Base-by-base conservation (phyloP, 1,284 basidiomycete genomes). In the Rhizoctonia solani region DNA sequence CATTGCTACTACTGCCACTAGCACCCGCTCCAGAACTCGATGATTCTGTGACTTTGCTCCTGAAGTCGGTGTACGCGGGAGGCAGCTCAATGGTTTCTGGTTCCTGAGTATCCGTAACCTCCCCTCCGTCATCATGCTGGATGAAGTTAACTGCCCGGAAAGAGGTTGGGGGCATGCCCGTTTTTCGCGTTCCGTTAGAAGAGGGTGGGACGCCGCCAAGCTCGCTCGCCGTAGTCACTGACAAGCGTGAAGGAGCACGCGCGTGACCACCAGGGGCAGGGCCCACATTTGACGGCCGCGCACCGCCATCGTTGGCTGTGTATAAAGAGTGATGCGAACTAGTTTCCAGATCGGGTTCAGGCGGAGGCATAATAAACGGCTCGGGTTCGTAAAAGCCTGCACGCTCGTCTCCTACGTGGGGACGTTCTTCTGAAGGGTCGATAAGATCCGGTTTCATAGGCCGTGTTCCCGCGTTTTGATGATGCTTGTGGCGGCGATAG, bases 81-180 rank as follows among this genome's bases (percentile, higher is more conserved):
- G 89, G 89, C 52, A 92, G 80, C 77, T 92, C 89, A 42, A 92
- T 88, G 16, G 72, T 78, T 6, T 80, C 81, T 1, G 75, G 77
- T 47, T 75, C 66, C 66, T 74, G 68, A 46, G 74, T 67, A 32
- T 73, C 76, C 37, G 80, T 37, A 9, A 55, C 47, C 4, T 83
- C 83, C 0, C 89, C 89, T 0, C 86, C 89, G 73, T 92, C 89
- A 69, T 92, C 89, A 72, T 92, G 89, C 76, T 91, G 90, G 58
- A 92, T 83, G 72, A 90, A 83, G 73, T 92, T 92, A 47, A 92
- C 85, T 0, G 88, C 81, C 47, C 89, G 79, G 77, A 90, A 79
- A 70, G 68, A 23, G 8, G 54, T 23, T 11, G 69, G 68, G 11
- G 56, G 42, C 56, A 59, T 32, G 16, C 56, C 56, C 23, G 56